Conservation (phyloP, 805 yeast genomes). For the Kodamaea hsintzibuensis region DNA sequence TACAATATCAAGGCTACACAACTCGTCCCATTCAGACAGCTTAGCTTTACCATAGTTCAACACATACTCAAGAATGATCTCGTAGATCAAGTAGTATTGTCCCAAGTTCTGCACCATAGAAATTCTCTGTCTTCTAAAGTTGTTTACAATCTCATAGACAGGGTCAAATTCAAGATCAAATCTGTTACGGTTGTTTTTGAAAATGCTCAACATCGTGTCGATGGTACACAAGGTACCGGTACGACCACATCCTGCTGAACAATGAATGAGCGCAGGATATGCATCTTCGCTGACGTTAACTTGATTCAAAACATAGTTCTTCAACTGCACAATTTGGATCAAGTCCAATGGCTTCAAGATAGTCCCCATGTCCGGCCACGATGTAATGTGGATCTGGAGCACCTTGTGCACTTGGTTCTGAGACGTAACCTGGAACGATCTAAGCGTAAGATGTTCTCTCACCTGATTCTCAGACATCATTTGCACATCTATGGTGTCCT, state of each 20-base stretch:
- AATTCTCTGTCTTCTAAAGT: constrained; percentile 51
- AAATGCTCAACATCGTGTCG: constrained; percentile 32
- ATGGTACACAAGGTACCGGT: constrained; percentile 63
- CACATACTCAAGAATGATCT: constrained; percentile 26
- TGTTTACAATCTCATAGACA: constrained; percentile 47
- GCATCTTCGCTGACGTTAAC: constrained; percentile 6
- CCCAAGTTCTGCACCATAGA: constrained; percentile 61
- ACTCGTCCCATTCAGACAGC: constrained; percentile 9
- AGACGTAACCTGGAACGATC: constrained; percentile 18
- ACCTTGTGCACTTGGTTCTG: constrained; percentile 40
- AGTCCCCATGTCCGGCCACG: constrained; percentile 85
- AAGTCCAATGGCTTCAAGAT: constrained; percentile 58
- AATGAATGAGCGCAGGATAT: constrained; percentile 51
- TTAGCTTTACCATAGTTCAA: constrained; percentile 4
- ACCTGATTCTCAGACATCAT: constrained; percentile 1
- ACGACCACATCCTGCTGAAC: constrained; percentile 64
- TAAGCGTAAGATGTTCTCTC: constrained; percentile 14
- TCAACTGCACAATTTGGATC: constrained; percentile 43
- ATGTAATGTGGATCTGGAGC: constrained; percentile 70
- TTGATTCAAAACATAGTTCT: constrained; percentile 18
- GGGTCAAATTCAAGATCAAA: constrained; percentile 34
- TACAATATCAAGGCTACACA: constrained; percentile 13
- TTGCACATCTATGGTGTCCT: constrained; percentile 24
- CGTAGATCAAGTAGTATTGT: constrained; percentile 55
- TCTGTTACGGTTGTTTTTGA: constrained; percentile 14